Evolutionary conservation across 768 basidiomycete species (phyloP), one percentile per base, ranked within the genome.

Genomic region (Xerocomus spinulosus): DNA sequence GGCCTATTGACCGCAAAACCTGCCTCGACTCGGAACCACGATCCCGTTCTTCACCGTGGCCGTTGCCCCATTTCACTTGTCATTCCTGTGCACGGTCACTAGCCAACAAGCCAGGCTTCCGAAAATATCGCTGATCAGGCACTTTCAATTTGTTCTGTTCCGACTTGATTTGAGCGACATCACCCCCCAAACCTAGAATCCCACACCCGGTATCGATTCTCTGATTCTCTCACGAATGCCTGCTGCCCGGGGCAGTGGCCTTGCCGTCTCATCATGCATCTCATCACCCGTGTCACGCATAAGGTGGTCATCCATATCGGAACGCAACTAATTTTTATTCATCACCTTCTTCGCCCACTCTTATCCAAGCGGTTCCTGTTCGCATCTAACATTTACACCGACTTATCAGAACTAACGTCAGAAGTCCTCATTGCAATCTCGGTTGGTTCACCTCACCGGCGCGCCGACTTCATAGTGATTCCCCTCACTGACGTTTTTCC

Each of bases 191-290:
- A n/a, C 56, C 41, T 20, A 36, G 44, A 18, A 40, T 49, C 42
- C 25, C 36, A 57, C 38, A 30, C 40, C 55, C 49, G 28, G 17
- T 37, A 42, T 48, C 39, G 44, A 44, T 54, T 48, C 46, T 51
- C 58, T 49, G 58, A 63, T 63, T 46, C 56, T 60, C 58, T 61
- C 61, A 60, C 61, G 54, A 37, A 32, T n/a, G 20, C 44, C n/a
- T n/a, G 15, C 24, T 21, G 20, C 46, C n/a, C 39, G 44, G 13
- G 37, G 53, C 32, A 46, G 43, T 41, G 7, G 15, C 15, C 9
- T 32, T 44, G n/a, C 32, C 34, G 18, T n/a, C 25, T 20, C 2
- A 29, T 42, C 38, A 23, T 40, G 43, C 36, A 50, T 53, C 47
- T 47, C 9, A 42, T 56, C 46, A 32, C 42, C 47, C 38, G 57